Percentiles rank a stretch among this genome's conserved stretches.
Conservation (phyloP, 192 early-diverging fungal genomes). For the Paraglomus brasilianum region DNA sequence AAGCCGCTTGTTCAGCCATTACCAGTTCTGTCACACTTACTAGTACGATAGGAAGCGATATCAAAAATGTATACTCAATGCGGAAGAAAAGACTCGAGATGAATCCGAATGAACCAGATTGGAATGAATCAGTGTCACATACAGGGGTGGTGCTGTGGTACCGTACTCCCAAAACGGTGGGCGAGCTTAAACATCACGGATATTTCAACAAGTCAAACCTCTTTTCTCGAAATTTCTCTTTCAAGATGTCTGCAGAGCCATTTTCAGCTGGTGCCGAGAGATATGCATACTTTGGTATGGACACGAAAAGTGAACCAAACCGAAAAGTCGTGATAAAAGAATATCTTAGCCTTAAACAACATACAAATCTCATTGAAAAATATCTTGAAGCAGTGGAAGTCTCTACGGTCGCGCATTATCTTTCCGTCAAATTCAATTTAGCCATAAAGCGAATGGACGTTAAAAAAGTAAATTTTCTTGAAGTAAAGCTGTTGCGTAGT, state of each 20-base stretch:
- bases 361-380: not conserved
- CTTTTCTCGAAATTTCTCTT: not conserved
- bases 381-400: conserved; percentile 30
- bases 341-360: not conserved
- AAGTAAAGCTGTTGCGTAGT: conserved; percentile 3
- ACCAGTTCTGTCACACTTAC: conserved; percentile 15
- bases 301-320: not conserved
- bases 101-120: conserved; percentile 2
- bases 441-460: not conserved
- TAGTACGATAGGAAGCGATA: conserved; percentile 2
- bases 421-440: conserved; percentile 5
- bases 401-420: not conserved
- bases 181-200: not conserved
- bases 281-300: conserved; percentile 25
- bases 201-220: conserved; percentile 12
- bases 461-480: not conserved
- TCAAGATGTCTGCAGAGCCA: conserved; percentile 18
- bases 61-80: not conserved
- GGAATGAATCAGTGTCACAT: not conserved
- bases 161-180: not conserved
- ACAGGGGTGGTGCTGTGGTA: not conserved
- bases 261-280: conserved; percentile 15
- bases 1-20: conserved; percentile 11
- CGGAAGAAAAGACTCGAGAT: conserved; percentile 2
- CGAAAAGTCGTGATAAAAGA: conserved; percentile 20